These are phyloP conservation scores for Daldinia grandis DNA, from an alignment of 495 filamentous ascomycete species.

Conservation along the genomic window DNA sequence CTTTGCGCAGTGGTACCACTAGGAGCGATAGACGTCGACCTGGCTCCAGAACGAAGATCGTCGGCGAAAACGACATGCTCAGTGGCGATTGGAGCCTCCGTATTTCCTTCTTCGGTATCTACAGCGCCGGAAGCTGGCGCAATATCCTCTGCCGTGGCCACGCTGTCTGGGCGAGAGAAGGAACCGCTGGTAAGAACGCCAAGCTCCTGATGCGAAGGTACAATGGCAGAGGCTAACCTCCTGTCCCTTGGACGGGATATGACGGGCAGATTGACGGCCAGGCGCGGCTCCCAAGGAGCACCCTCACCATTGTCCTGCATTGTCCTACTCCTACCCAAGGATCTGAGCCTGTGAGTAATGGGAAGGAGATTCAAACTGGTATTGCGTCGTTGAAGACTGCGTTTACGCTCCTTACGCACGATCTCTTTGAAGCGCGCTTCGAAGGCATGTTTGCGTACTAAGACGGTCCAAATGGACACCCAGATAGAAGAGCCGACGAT, in stretches of 20 bases:
- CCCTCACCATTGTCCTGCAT: constrained; percentile 1
- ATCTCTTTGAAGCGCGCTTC: constrained; percentile 70
- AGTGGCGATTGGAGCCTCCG: background rate
- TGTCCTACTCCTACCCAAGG: constrained; percentile 33
- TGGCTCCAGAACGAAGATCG: constrained; percentile 8
- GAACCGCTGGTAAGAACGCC: background rate
- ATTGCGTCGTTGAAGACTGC: constrained; percentile 39
- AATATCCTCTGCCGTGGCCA: background rate
- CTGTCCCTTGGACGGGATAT: constrained; percentile 40
- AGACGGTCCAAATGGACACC: constrained; percentile 68
- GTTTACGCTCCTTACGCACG: constrained; percentile 58
- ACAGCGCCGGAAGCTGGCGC: background rate
- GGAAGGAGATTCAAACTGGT: constrained; percentile 39
- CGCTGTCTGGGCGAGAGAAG: background rate
- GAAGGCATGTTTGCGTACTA: constrained; percentile 74
- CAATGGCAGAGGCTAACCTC: constrained; percentile 28
- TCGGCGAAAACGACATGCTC: constrained; percentile 43
- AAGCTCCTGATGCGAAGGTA: constrained; percentile 11
- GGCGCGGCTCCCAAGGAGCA: constrained; percentile 1
- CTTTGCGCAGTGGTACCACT: constrained; percentile 27
- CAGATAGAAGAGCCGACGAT: constrained; percentile 76
- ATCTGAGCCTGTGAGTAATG: constrained; percentile 38
- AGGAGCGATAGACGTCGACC: constrained; percentile 32
- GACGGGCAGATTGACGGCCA: constrained; percentile 8
- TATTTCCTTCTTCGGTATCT: background rate